Conservation (phyloP, 352 stramenopile species). For the Phytophthora colocasiae region DNA sequence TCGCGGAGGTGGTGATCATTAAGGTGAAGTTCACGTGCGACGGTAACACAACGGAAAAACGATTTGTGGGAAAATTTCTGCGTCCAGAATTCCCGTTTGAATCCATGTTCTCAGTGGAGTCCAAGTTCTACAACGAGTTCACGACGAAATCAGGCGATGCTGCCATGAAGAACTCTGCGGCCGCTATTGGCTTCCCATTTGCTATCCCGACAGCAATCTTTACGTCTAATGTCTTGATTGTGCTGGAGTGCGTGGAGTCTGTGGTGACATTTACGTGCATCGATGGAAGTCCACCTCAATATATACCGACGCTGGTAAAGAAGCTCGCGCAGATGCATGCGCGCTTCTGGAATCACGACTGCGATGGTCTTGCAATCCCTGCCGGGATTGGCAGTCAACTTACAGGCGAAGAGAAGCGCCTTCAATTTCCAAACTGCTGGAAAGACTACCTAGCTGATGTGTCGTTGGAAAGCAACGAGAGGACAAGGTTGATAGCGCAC, state of each 20-base stretch:
- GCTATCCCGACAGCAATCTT: constrained; percentile 59
- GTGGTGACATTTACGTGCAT: constrained; percentile 69
- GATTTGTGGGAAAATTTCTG: constrained; percentile 80
- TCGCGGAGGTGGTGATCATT: constrained; percentile 77
- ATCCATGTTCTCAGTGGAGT: constrained; percentile 83
- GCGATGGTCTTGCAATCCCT: constrained; percentile 47
- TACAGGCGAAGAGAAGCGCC: constrained; percentile 58
- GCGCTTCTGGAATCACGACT: constrained; percentile 57
- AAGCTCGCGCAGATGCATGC: constrained; percentile 76
- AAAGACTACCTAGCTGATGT: constrained; percentile 61
- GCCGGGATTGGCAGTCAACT: constrained; percentile 81
- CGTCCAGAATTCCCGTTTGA: constrained; percentile 83
- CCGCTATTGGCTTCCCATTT: constrained; percentile 56
- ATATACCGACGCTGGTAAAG: constrained; percentile 51
- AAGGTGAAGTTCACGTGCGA: constrained; percentile 38
- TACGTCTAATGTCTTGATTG: constrained; percentile 73
- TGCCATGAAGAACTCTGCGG: constrained; percentile 29
- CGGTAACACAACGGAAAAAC: constrained; percentile 19
- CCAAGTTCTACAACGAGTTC: constrained; percentile 74
- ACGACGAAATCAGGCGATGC: constrained; percentile 20
- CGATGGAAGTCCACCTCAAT: constrained; percentile 60
- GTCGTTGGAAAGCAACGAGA: constrained; percentile 37
- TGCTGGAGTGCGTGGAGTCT: constrained; percentile 64
- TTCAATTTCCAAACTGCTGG: constrained; percentile 74
- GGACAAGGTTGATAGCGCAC: constrained; percentile 38